phyloP scores from a whole-genome alignment of 441 rosid genomes.

The Aleurites moluccanus region DNA sequence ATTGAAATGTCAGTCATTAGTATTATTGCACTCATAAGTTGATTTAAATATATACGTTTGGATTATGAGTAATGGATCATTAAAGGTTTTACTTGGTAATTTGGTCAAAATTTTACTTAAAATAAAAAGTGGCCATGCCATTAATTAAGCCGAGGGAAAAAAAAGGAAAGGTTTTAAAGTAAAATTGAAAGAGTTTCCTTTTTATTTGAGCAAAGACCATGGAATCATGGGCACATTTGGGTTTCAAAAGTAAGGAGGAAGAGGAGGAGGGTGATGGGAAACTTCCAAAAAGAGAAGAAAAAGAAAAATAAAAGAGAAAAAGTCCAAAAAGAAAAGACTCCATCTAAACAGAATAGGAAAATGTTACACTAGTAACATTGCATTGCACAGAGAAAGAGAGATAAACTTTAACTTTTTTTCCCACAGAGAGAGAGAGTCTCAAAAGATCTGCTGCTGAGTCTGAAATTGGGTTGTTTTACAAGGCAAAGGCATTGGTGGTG shows the following conservation, averaged over 20 bases:
- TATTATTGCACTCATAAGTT: no score
- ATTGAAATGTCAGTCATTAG: no score
- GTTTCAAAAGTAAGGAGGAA: not conserved
- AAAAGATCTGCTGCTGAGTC: conserved; percentile 21
- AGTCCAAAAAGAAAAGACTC: conserved; percentile 25
- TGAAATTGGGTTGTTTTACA: conserved; percentile 25
- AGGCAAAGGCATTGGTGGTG: conserved; percentile 19
- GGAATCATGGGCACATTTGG: not conserved
- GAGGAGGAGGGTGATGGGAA: conserved; percentile 33
- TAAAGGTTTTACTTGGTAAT: no score
- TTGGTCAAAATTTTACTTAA: not conserved
- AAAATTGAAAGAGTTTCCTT: not conserved
- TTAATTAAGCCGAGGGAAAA: not conserved
- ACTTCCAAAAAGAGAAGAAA: conserved; percentile 44
- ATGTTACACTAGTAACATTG: not conserved
- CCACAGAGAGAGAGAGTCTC: not conserved
- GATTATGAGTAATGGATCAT: no score
- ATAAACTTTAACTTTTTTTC: conserved; percentile 17
- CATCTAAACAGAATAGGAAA: conserved; percentile 18
- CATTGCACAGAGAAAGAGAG: not conserved
- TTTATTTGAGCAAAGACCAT: not conserved
- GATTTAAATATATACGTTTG: no score
- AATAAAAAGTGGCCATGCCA: not conserved
- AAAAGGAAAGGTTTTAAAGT: not conserved
- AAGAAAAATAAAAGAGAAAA: conserved; percentile 14